A percentile compares a stretch with the other conserved stretches of the same genome.
These are phyloP conservation scores for Deinandra increscens DNA, from an alignment of 129 eudicot genomes.

Conservation along the genomic window DNA sequence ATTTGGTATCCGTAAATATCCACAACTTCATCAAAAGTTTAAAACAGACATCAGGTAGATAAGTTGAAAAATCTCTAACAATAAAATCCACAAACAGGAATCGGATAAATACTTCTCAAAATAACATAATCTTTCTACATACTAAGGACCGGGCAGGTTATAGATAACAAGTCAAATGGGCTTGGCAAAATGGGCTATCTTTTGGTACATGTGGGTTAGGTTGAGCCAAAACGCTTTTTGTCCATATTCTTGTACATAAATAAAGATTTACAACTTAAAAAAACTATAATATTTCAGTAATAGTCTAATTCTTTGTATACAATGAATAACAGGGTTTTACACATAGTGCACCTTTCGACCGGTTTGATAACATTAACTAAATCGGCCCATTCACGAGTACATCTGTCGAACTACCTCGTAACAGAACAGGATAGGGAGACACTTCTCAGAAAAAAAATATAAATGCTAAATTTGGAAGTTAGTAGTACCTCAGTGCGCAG, in stretches of 20 bases:
- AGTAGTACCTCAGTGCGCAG: slow-evolving; percentile 91
- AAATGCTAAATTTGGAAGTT: neutral
- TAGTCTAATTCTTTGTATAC: neutral
- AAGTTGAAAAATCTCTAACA: neutral
- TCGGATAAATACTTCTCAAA: neutral
- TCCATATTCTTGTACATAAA: neutral
- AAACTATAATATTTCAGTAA: no score
- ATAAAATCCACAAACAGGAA: neutral
- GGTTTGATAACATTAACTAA: neutral
- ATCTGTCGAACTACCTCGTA: neutral
- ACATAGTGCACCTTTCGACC: neutral
- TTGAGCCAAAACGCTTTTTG: neutral
- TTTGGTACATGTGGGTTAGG: slow-evolving; percentile 2
- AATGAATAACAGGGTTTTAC: neutral
- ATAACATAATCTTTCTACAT: neutral
- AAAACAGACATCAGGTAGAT: neutral
- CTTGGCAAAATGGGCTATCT: neutral
- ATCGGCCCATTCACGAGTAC: neutral
- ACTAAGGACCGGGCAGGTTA: neutral
- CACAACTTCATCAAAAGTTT: neutral
- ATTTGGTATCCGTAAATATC: neutral
- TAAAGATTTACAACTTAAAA: no score
- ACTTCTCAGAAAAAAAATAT: neutral
- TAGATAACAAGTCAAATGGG: neutral
- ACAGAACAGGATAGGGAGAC: slow-evolving; percentile 6